Evolutionary conservation across 2,329 filamentous ascomycete genomes (phyloP), one percentile per base, ranked within the genome.

Genomic region (Fusarium sp.): DNA sequence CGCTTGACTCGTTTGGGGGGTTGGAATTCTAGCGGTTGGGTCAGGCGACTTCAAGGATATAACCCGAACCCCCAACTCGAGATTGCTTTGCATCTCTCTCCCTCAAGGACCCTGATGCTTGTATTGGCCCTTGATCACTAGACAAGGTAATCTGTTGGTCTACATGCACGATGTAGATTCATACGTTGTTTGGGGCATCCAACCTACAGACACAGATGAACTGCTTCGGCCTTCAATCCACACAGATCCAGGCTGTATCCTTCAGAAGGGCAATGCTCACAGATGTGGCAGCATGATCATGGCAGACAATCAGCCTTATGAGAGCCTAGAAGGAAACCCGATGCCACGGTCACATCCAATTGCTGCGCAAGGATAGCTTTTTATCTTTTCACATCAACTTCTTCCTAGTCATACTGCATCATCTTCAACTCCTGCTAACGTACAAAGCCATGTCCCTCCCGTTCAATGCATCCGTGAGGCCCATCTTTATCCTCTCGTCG

Each of bases 401-500:
- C 52, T 40, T 42, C 67, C 56, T 61, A 50, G n/a, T 42, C 67
- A 40, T 16, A 64, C 34, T 42, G 52, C 45, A 50, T 52, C 38
- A 38, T 54, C 35, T 35, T 35, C 35, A 57, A 24, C 16, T 59
- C 20, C 27, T 31, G 40, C 31, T 71, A 63, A 56, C 50, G 38
- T 72, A 61, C 42, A 71, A 29, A n/a, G 18, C 22, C 16, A 20
- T 27, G 18, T 50, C n/a, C 54, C 45, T 27, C 34, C 31, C 29
- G 13, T 22, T 24, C 60, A 35, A 40, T 52, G 35, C n/a, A 38
- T 59, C 31, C 40, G 5, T 42, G 31, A 52, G 38, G 27, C 40
- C 40, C 34, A 38, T 27, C 60, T 71, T 56, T 45, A 62, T 52
- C 60, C 27, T 71, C 71, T 27, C 57, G 34, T 29, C 66, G 27